phyloP scores from a whole-genome alignment of 1,284 basidiomycete species.

The Ceratobasidium sp. region DNA sequence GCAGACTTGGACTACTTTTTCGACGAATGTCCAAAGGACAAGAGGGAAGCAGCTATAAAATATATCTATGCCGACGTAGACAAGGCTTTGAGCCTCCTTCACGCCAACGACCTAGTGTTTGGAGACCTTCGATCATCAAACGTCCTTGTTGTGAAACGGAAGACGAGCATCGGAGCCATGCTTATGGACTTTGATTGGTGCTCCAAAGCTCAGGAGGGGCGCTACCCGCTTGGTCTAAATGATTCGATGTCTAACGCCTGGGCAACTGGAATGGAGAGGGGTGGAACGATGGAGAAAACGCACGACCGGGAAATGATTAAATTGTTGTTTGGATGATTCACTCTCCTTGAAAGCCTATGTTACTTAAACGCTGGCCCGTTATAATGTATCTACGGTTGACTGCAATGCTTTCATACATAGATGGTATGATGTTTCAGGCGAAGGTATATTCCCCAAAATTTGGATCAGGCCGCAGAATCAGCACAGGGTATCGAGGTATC shows the following conservation, averaged over 20 bases:
- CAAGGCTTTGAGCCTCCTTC: constrained; percentile 25
- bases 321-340: background rate
- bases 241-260: background rate
- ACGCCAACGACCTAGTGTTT: constrained; percentile 33
- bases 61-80: constrained; percentile 4
- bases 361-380: too few species aligned
- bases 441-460: too few species aligned
- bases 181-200: constrained; percentile 47
- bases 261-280: constrained; percentile 12
- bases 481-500: too few species aligned
- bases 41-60: background rate
- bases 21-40: background rate
- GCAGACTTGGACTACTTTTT: background rate
- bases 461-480: too few species aligned
- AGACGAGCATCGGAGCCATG: background rate
- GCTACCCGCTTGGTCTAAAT: constrained; percentile 30
- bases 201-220: constrained; percentile 7
- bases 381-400: too few species aligned
- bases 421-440: too few species aligned
- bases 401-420: too few species aligned
- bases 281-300: constrained; percentile 6
- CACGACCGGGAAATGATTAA: constrained; percentile 23
- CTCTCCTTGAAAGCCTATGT: too few species aligned
- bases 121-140: constrained; percentile 44
- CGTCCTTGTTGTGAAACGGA: constrained; percentile 22